Base-by-base conservation (phyloP, 2,329 filamentous ascomycete genomes). In the Penicillium sp. region DNA sequence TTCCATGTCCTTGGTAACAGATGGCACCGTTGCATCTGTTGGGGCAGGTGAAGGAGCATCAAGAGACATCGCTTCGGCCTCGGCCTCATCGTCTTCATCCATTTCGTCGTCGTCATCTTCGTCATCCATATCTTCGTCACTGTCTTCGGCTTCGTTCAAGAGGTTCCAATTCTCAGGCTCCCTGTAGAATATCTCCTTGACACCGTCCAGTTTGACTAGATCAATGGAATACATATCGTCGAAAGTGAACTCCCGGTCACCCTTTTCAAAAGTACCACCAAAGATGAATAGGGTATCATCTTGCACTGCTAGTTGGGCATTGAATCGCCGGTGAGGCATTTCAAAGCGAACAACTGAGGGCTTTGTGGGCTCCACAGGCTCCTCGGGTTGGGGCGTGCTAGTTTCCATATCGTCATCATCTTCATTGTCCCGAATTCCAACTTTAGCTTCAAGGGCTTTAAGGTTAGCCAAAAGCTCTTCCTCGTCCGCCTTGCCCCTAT, bases 181-280 rank as follows among this genome's bases (percentile, higher is more conserved):
- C 53, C 91, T 83, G 72, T 83, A 90, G 79, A 93, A 97, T 48
- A 97, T 85, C 75, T 97, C 89, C 72, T 92, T 93, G 63, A 94
- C 93, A 4, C 94, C 94, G 66, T 97, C 92, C 60, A 99, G 82
- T 75, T 96, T 97, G 59, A 89, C 93, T n/a, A 99, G 81, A 69
- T 99, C 92, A 59, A 97, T 87, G 2, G 91, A 88, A 76, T 96
- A 96, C 75, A 99, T 81, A 68, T 99, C 94, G 66, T 97, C 93
- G 74, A 97, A 96, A 0, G 93, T 97, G 69, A 90, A 96, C 74
- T 99, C 94, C 23, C 91, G 85, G 68, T 99, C 94, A 19, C 91
- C 93, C 72, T 96, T 94, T 72, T 99, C 94, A 68, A 89, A 97
- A 0, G 93, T 99, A 19, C 94, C 94, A 31, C 94, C 93, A 69